phyloP scores from a whole-genome alignment of 768 basidiomycete species.

The Leccinum variicolor region DNA sequence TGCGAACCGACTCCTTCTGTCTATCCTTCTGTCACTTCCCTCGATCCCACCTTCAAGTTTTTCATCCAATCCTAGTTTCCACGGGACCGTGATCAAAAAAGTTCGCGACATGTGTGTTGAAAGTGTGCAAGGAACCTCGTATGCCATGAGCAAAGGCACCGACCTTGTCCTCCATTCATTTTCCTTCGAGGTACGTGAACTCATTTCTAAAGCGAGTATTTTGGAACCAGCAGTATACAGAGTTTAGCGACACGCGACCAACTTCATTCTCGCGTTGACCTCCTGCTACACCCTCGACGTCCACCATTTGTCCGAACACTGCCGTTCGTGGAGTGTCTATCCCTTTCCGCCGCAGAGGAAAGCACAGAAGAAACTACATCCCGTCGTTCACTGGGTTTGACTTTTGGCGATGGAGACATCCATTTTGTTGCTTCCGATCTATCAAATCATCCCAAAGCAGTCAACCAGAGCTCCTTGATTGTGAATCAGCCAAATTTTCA shows the following conservation, averaged over 20 bases:
- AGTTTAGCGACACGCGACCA: constrained; percentile 11
- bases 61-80: constrained; percentile 51
- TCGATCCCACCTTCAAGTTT: constrained; percentile 51
- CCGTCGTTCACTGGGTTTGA: constrained; percentile 41
- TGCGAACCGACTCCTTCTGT: constrained; percentile 53
- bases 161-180: constrained; percentile 50
- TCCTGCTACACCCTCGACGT: constrained; percentile 74
- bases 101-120: constrained; percentile 48
- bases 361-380: constrained; percentile 55
- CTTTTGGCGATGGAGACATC: constrained; percentile 9
- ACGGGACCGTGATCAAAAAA: constrained; percentile 41
- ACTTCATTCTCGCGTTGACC: constrained; percentile 45
- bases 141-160: constrained; percentile 58
- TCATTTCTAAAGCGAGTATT: not conserved
- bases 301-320: constrained; percentile 71
- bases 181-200: constrained; percentile 30
- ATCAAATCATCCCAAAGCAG: not conserved
- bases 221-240: constrained; percentile 11
- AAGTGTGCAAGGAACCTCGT: constrained; percentile 51
- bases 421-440: not conserved
- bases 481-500: not conserved
- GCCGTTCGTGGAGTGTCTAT: constrained; percentile 58
- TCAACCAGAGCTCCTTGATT: not conserved
- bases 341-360: constrained; percentile 62
- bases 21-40: constrained; percentile 54